These are phyloP conservation scores for Pelargonium fulgidum DNA, from an alignment of 441 rosid genomes.

Conservation along the genomic window DNA sequence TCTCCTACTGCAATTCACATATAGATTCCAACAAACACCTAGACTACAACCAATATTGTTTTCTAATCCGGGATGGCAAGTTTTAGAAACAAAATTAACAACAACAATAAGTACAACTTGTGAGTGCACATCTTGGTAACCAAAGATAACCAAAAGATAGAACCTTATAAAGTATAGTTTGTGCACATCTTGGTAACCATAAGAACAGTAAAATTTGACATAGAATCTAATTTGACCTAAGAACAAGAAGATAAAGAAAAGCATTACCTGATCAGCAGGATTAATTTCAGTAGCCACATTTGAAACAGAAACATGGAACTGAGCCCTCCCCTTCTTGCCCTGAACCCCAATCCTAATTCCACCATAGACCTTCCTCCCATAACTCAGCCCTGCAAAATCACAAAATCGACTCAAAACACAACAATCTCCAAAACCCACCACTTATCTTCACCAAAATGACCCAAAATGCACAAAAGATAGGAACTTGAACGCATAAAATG, in stretches of 20 bases:
- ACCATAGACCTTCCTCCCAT: slow-evolving; percentile 42
- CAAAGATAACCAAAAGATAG: too few species aligned
- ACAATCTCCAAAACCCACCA: slow-evolving; percentile 15
- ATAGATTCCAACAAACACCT: too few species aligned
- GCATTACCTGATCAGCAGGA: slow-evolving; percentile 55
- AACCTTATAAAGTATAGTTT: not conserved
- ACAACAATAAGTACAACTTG: too few species aligned
- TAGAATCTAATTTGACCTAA: not conserved
- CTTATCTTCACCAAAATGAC: not conserved
- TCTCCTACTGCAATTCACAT: not conserved
- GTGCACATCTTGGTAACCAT: not conserved
- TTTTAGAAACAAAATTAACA: too few species aligned
- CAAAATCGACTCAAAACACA: not conserved
- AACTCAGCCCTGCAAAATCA: slow-evolving; percentile 37
- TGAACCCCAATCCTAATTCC: slow-evolving; percentile 35
- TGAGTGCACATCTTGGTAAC: too few species aligned
- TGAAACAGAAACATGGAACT: slow-evolving; percentile 44
- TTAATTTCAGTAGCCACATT: slow-evolving; percentile 75
- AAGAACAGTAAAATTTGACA: not conserved
- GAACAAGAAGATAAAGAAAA: slow-evolving; percentile 6
- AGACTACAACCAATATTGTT: too few species aligned
- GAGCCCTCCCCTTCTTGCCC: slow-evolving; percentile 43
- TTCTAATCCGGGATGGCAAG: too few species aligned
- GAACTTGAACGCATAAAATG: not conserved
- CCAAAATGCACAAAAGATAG: not conserved